Base-by-base conservation (phyloP, 164 flowering plant genomes). In the Vitis labrusca region DNA sequence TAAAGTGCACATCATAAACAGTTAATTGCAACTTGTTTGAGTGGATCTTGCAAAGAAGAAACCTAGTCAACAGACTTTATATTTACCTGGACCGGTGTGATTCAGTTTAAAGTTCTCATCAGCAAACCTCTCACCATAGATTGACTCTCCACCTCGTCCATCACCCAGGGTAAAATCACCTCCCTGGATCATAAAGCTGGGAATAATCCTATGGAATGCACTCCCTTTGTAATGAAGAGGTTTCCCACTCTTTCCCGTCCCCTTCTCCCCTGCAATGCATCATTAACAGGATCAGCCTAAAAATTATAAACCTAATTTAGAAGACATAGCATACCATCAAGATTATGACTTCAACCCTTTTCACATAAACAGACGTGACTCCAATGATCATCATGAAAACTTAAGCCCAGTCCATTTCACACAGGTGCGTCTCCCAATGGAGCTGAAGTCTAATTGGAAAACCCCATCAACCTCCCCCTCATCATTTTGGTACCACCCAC, bases 111-210 rank as follows among this genome's bases (percentile, higher is more conserved):
- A 89, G 72, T 89, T 89, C 64, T 89, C 94, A 73, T 89, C 94
- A 10, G 85, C 71, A 75, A 89, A 88, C 62, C 66, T 85, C 48
- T 76, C 84, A 9, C 91, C 89, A 52, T 80, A 86, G 4, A 89
- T 86, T 17, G 94, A 89, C 64, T 89, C 94, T 15, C 91, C 91
- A 62, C 94, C 94, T 60, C 90, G 78, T 5, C 94, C 94, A 80
- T 89, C 89, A 29, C 90, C 91, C 32, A 12, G 79, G 7, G 90
- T 89, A 66, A 89, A 87, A 78, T 87, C 93, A 63, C 91, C 93
- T 50, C 93, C 93, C 67, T 89, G 91, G 73, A 87, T 81, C 91
- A 87, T 87, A 64, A 89, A 87, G 71, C 82, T 85, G 9, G 91
- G 91, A 72, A 89, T 87, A 66, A 89, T 83, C 75, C 93, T 83